Percentiles rank a stretch among this genome's conserved stretches.
These are phyloP conservation scores for Metarhizium anisopliae DNA, from an alignment of 2,329 filamentous ascomycete species.

Conservation along the genomic window DNA sequence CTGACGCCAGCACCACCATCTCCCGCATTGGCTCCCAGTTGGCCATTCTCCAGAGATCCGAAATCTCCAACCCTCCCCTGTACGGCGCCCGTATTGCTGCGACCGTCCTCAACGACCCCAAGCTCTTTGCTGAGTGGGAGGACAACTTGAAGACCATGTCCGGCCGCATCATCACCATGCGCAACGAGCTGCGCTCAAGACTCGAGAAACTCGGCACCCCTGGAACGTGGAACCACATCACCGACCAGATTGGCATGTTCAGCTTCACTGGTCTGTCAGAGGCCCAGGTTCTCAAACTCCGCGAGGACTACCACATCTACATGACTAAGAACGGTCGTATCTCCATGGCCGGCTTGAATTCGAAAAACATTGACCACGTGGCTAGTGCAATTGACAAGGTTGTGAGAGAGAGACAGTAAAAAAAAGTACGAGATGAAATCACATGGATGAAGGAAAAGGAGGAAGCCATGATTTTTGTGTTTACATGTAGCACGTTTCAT, in stretches of 20 bases:
- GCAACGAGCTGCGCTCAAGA: slow-evolving; percentile 64
- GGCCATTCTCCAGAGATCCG: slow-evolving; percentile 87
- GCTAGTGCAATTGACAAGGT: slow-evolving; percentile 82
- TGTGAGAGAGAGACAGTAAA: slow-evolving; percentile 36
- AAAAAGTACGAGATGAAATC: background rate
- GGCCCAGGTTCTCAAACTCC: slow-evolving; percentile 62
- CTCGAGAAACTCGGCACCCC: slow-evolving; percentile 81
- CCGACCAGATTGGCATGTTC: slow-evolving; percentile 99
- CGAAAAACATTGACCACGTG: slow-evolving; percentile 85
- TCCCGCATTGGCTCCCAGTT: slow-evolving; percentile 75
- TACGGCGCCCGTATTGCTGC: slow-evolving; percentile 88
- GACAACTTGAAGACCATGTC: slow-evolving; percentile 89
- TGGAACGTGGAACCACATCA: slow-evolving; percentile 93
- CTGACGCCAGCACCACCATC: slow-evolving; percentile 54
- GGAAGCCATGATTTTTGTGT: background rate
- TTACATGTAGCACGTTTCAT: background rate
- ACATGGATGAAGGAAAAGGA: background rate
- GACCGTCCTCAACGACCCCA: slow-evolving; percentile 71
- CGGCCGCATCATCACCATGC: slow-evolving; percentile 89
- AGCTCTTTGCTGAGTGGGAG: slow-evolving; percentile 85
- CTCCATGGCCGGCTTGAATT: slow-evolving; percentile 96
- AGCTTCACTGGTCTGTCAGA: slow-evolving; percentile 78
- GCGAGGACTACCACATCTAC: slow-evolving; percentile 67
- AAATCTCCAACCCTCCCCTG: slow-evolving; percentile 94
- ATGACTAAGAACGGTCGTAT: slow-evolving; percentile 98